Conservation (phyloP, 768 basidiomycete species). For the Phlebiopsis gigantea region DNA sequence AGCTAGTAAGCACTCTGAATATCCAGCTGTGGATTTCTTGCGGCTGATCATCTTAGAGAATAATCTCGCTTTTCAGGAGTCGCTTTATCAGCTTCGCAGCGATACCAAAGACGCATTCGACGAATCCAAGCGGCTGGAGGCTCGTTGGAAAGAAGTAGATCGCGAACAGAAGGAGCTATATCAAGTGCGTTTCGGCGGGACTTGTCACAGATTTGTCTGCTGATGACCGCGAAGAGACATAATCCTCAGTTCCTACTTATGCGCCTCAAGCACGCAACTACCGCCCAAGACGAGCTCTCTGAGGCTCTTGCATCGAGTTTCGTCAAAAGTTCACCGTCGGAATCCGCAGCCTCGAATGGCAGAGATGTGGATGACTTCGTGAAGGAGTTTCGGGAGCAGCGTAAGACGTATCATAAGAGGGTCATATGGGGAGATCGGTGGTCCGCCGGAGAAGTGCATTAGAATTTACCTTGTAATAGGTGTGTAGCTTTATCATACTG, state of each 20-base stretch:
- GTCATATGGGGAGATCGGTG: conserved; percentile 88
- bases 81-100: conserved; percentile 66
- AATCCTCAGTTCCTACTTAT: conserved; percentile 84
- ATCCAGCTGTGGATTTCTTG: conserved; percentile 1
- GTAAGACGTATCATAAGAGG: conserved; percentile 92
- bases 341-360: conserved; percentile 20
- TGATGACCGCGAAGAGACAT: conserved; percentile 51
- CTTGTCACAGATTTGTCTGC: background rate
- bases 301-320: conserved; percentile 83
- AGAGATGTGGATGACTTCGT: conserved; percentile 84
- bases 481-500: no score
- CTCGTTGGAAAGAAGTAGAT: conserved; percentile 81
- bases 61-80: conserved; percentile 73
- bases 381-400: conserved; percentile 76
- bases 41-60: conserved; percentile 44
- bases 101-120: conserved; percentile 88
- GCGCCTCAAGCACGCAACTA: conserved; percentile 82
- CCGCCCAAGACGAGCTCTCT: conserved; percentile 85
- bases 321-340: conserved; percentile 51
- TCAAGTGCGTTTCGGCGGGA: conserved; percentile 64
- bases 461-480: no score
- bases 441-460: conserved; percentile 68
- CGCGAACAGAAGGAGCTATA: conserved; percentile 86
- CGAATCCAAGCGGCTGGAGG: conserved; percentile 76
- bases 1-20: conserved; percentile 55